Conservation (phyloP, 495 filamentous ascomycete genomes). For the Penicillium crystallinum region DNA sequence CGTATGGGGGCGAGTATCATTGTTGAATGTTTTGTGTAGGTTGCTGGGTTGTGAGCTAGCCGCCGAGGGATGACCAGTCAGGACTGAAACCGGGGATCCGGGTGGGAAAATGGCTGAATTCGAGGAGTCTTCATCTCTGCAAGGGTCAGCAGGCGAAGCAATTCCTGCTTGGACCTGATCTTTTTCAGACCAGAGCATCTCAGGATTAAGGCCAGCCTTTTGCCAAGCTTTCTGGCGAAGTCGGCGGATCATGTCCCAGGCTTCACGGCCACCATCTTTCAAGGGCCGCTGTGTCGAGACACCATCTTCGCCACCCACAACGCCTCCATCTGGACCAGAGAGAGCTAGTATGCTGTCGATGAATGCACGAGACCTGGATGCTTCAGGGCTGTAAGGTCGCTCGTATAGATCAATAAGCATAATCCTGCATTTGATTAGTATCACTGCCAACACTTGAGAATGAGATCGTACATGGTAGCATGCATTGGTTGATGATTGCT, state of each 20-base stretch:
- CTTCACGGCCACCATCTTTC: conserved; percentile 49
- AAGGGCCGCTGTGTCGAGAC: conserved; percentile 43
- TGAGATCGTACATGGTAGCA: conserved; percentile 39
- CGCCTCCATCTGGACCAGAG: conserved; percentile 48
- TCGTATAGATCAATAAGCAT: conserved; percentile 54
- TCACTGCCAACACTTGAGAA: background rate
- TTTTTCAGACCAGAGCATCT: conserved; percentile 45
- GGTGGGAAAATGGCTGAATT: conserved; percentile 6
- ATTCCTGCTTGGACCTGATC: conserved; percentile 40
- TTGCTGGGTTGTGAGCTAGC: conserved; percentile 19
- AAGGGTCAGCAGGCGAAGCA: conserved; percentile 19
- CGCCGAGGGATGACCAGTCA: background rate
- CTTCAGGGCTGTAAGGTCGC: conserved; percentile 45
- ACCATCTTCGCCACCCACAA: conserved; percentile 47
- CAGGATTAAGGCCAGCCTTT: conserved; percentile 42
- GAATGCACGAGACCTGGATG: conserved; percentile 42
- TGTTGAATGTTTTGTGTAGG: conserved; percentile 37
- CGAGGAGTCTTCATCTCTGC: conserved; percentile 7
- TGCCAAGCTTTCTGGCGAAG: conserved; percentile 50
- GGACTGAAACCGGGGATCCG: conserved; percentile 4
- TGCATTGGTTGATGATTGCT: conserved; percentile 54
- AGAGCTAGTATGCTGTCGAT: conserved; percentile 50
- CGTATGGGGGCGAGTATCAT: conserved; percentile 35
- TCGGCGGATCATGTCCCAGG: conserved; percentile 51
- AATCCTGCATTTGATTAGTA: conserved; percentile 28